Evolutionary conservation across 768 basidiomycete genomes (phyloP), one percentile per base, ranked within the genome.

Genomic region (Mycena leptocephala): DNA sequence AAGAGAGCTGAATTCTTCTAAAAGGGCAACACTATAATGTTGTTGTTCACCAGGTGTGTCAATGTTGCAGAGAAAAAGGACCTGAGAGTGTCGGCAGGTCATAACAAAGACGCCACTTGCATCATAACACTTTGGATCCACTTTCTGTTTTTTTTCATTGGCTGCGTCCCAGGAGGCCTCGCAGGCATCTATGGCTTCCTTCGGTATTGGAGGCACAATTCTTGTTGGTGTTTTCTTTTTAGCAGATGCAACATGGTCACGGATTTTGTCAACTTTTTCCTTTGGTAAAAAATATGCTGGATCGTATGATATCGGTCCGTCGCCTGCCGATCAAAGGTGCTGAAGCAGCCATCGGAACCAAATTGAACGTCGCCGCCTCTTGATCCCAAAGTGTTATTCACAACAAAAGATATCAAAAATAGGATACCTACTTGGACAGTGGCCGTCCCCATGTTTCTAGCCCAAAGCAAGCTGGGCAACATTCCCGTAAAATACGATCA

Each of bases 1-100:
- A 0, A 81, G 67, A 0, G 58, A 61, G 53, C 82, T 82, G 13
- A 88, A 66, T 24, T 82, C 75, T 28, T 83, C 68, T 8, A 89
- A 72, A 0, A 87, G 78, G 0, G 86, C 79, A 4, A 88, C 76
- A 24, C 82, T 80, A 75, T 84, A 88, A 24, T 87, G 83, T 56
- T 88, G 85, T 74, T 87, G 78, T 68, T 88, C 83, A 16, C 87
- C 84, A 16, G 85, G 81, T 0, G 85, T 80, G 72, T 85, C 82
- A n/a, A 89, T 86, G 68, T 90, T 88, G 28, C 83, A 83, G 2
- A 86, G n/a, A n/a, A n/a, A n/a, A n/a, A n/a, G n/a, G n/a, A 84
- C 82, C 14, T 86, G 83, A 53, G 87, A 83, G 39, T 88, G 87
- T 0, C 81, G 71, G 73, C 87, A 88, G 0, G 86, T 83, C 0